Evolutionary conservation across 768 basidiomycete species (phyloP), one percentile per base, ranked within the genome.

Genomic region (Russula lepida): DNA sequence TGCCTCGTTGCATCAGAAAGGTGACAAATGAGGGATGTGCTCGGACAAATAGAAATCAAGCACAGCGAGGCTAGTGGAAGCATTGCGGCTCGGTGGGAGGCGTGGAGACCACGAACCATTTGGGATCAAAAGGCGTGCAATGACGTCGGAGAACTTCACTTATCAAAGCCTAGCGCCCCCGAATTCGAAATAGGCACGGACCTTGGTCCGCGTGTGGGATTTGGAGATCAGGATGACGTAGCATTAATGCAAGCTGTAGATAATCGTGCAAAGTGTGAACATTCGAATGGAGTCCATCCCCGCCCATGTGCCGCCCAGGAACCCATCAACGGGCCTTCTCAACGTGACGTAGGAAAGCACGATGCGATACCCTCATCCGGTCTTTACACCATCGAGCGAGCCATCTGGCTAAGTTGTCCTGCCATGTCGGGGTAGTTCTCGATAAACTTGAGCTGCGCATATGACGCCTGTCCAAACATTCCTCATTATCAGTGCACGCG

Each of bases 351-450:
- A 48, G 21, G 28, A 60, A 54, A 7, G 33, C 52, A 54, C 46
- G 33, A 52, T 28, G 46, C 46, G 15, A 49, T 47, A 39, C 21
- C 56, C 37, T 32, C 25, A 23, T 35, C 12, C 17, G 6, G 30
- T 28, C n/a, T 17, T 58, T 66, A 75, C 62, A 71, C 63, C 75
- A 78, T 75, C 51, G 66, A 65, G 21, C 70, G 69, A 27, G 81
- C 81, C 54, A 81, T 77, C 66, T 74, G 76, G 25, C 71, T 75
- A 44, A 90, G 73, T 73, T 88, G 80, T n/a, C 76, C 78, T n/a
- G 88, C 89, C 82, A 88, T 84, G 58, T 86, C 81, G 0, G 94
- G 94, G 69, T 92, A 97, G 66, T 83, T 85, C 70, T 83, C 78
- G 71, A 87, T 77, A 74, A 97, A 97, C 67, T 91, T 81, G 58